Conservation (phyloP, 2,329 filamentous ascomycete genomes). For the Fusarium vanettenii region DNA sequence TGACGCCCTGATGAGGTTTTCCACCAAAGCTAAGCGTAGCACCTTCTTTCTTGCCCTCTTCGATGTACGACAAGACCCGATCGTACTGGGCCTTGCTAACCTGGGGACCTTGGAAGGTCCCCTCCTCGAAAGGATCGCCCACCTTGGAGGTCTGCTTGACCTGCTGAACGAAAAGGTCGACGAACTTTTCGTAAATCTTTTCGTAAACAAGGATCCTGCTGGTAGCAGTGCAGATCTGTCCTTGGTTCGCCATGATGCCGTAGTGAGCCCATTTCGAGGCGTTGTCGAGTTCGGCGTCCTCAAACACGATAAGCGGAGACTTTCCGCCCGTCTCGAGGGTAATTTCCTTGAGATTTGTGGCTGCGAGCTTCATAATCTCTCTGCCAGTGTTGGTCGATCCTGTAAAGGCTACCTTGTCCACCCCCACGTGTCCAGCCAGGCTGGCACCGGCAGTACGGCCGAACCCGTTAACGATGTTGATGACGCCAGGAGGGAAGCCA, state of each 20-base stretch:
- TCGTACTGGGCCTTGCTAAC: slow-evolving; percentile 77
- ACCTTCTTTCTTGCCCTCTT: slow-evolving; percentile 74
- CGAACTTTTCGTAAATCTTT: neutral
- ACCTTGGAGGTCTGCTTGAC: neutral
- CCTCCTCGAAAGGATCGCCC: slow-evolving; percentile 69
- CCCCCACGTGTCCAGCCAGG: slow-evolving; percentile 71
- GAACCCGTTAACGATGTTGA: slow-evolving; percentile 80
- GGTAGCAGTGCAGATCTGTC: slow-evolving; percentile 73
- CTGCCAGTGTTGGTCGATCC: slow-evolving; percentile 78
- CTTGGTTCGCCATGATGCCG: slow-evolving; percentile 68
- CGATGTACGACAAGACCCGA: slow-evolving; percentile 74
- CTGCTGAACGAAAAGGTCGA: neutral
- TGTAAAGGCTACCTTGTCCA: slow-evolving; percentile 84
- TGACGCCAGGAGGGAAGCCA: slow-evolving; percentile 80
- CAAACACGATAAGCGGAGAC: slow-evolving; percentile 63
- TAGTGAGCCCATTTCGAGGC: slow-evolving; percentile 68
- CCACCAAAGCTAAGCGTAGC: slow-evolving; percentile 13
- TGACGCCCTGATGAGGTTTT: neutral
- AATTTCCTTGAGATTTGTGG: slow-evolving; percentile 68
- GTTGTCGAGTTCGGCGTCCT: slow-evolving; percentile 73
- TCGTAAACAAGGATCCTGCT: slow-evolving; percentile 74
- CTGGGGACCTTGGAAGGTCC: slow-evolving; percentile 79
- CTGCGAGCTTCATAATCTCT: slow-evolving; percentile 80
- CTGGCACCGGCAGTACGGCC: slow-evolving; percentile 75
- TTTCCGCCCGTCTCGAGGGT: neutral